Conservation (phyloP, 495 filamentous ascomycete genomes). For the Podospora conica region DNA sequence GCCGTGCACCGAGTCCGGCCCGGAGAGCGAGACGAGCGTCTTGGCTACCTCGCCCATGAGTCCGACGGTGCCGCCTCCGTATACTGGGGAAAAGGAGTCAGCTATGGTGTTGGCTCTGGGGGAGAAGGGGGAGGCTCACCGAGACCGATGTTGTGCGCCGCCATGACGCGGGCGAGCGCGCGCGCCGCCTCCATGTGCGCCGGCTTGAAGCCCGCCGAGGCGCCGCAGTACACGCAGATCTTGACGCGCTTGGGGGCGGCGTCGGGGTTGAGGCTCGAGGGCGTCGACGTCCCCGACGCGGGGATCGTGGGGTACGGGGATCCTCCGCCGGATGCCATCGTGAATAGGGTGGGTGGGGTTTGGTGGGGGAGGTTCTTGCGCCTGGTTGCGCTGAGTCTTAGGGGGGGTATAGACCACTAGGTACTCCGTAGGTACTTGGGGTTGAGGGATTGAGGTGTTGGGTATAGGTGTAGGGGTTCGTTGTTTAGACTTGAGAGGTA, state of each 20-base stretch:
- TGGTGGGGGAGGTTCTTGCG: background rate
- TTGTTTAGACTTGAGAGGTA: background rate
- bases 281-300: conserved; percentile 20
- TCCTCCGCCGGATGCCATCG: conserved; percentile 39
- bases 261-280: conserved; percentile 23
- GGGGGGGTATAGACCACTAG: too few species aligned
- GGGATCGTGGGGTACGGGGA: conserved; percentile 31
- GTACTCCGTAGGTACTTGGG: background rate
- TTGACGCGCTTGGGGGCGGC: conserved; percentile 38
- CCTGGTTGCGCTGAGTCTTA: background rate
- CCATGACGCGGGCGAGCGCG: conserved; percentile 66
- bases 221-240: conserved; percentile 78
- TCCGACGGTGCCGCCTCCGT: conserved; percentile 89
- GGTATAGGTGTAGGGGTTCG: background rate
- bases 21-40: conserved; percentile 78
- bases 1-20: conserved; percentile 79
- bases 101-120: background rate
- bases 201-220: conserved; percentile 63
- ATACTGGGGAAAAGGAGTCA: conserved; percentile 46
- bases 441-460: background rate
- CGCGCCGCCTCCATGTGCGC: conserved; percentile 68
- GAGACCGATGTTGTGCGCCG: conserved; percentile 65
- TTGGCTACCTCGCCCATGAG: conserved; percentile 91
- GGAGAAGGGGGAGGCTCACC: conserved; percentile 23
- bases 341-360: conserved; percentile 1